phyloP scores from a whole-genome alignment of 2,329 filamentous ascomycete genomes.

The Pyrenophora seminiperda region DNA sequence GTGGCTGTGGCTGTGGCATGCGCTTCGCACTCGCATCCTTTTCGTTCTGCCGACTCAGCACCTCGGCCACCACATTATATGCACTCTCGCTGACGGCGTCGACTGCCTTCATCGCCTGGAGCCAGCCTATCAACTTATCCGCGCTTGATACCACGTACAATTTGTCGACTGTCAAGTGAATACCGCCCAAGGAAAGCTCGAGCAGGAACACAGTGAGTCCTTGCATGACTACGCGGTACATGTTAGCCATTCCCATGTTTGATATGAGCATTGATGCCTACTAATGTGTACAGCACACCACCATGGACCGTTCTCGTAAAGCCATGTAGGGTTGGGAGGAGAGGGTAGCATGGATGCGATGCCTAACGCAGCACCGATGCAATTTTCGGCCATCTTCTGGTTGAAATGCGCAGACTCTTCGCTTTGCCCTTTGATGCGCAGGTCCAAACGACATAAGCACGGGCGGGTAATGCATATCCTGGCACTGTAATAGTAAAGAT shows the following conservation, averaged over 20 bases:
- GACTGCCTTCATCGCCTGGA: constrained; percentile 34
- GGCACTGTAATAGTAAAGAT: constrained; percentile 41
- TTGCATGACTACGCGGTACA: constrained; percentile 41
- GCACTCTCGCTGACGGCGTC: constrained; percentile 39
- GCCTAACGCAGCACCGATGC: constrained; percentile 42
- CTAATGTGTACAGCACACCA: constrained; percentile 45
- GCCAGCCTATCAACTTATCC: constrained; percentile 40
- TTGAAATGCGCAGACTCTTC: constrained; percentile 39
- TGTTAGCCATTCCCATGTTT: neutral
- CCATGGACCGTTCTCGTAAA: constrained; percentile 42
- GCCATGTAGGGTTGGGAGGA: constrained; percentile 21
- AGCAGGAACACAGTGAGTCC: constrained; percentile 46
- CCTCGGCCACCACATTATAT: constrained; percentile 23
- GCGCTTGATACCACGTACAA: constrained; percentile 29
- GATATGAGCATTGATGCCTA: neutral
- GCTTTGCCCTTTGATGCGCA: constrained; percentile 40
- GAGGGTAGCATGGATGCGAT: constrained; percentile 42
- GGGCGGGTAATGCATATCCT: constrained; percentile 47
- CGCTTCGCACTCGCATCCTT: neutral
- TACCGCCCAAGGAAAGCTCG: constrained; percentile 38
- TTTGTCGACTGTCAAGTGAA: constrained; percentile 31
- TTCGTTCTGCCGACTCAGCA: constrained; percentile 13
- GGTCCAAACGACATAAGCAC: constrained; percentile 46
- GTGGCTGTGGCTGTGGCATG: neutral
- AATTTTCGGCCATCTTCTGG: constrained; percentile 35